Percentiles rank a stretch among this genome's conserved stretches.
Evolutionary conservation across 768 basidiomycete genomes (phyloP).

Genomic region (Amanita exitialis): DNA sequence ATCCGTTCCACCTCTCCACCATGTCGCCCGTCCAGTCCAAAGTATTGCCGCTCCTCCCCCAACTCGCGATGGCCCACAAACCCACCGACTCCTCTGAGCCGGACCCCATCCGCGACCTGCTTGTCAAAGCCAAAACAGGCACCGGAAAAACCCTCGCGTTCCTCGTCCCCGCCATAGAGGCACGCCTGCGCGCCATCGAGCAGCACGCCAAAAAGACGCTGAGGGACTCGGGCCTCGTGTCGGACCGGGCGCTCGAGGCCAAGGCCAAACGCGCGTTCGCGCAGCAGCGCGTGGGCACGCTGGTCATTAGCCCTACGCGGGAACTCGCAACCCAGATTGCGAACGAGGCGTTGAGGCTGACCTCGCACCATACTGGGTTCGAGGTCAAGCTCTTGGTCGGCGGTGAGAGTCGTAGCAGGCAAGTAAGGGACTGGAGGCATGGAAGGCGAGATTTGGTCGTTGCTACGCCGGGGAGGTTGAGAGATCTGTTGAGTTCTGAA

Average conservation of each 20-base stretch:
- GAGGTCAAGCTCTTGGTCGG: constrained; percentile 72
- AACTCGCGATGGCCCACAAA: constrained; percentile 37
- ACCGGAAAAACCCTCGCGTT: constrained; percentile 88
- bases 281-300: constrained; percentile 46
- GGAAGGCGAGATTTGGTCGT: constrained; percentile 76
- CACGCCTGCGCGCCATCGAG: constrained; percentile 53
- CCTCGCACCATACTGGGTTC: constrained; percentile 49
- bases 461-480: constrained; percentile 81
- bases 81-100: constrained; percentile 10
- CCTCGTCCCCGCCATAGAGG: constrained; percentile 79
- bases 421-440: constrained; percentile 57
- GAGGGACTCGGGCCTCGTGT: constrained; percentile 28
- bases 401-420: constrained; percentile 53
- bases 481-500: constrained; percentile 55
- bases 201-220: constrained; percentile 29
- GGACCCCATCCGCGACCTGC: constrained; percentile 46
- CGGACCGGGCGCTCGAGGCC: constrained; percentile 19
- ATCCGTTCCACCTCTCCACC: constrained; percentile 54
- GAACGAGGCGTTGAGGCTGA: constrained; percentile 63
- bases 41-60: constrained; percentile 69
- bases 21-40: constrained; percentile 82
- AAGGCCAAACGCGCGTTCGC: constrained; percentile 28
- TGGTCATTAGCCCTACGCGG: constrained; percentile 84
- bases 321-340: constrained; percentile 90
- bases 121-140: constrained; percentile 84